Conservation (phyloP, 2,329 filamentous ascomycete genomes). For the Seiridium cupressi region DNA sequence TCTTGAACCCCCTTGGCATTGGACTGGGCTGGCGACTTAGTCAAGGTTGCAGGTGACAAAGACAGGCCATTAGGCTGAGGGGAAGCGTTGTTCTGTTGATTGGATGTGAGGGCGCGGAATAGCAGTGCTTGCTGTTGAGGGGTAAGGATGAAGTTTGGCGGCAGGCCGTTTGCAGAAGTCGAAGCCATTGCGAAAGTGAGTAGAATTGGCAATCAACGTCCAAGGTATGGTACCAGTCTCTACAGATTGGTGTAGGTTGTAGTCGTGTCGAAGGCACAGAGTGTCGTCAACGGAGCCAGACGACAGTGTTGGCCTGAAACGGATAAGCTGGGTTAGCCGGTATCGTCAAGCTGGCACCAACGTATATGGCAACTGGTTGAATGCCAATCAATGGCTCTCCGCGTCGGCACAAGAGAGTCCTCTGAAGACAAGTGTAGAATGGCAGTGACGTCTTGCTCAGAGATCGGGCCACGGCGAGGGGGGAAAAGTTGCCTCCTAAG, state of each 20-base stretch:
- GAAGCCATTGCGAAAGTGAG: not conserved
- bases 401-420: not conserved
- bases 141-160: constrained; percentile 65
- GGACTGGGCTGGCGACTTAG: constrained; percentile 47
- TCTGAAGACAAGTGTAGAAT: not conserved
- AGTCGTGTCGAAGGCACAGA: not conserved
- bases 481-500: constrained; percentile 12
- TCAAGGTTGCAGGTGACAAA: constrained; percentile 47
- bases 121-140: constrained; percentile 75
- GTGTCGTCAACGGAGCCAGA: not conserved
- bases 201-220: too few species aligned
- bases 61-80: constrained; percentile 36
- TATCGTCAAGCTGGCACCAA: not conserved
- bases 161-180: constrained; percentile 30
- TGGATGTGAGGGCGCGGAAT: constrained; percentile 73
- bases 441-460: not conserved
- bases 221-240: not conserved
- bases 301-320: not conserved
- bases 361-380: not conserved
- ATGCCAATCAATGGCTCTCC: not conserved
- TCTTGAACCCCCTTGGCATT: constrained; percentile 59
- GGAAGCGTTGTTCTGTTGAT: constrained; percentile 42
- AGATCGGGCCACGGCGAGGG: not conserved
- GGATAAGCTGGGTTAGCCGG: not conserved
- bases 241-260: not conserved